A percentile compares a stretch with the other conserved stretches of the same genome.
Conservation (phyloP, 2,329 filamentous ascomycete species). For the Aspergillus fumigatus region DNA sequence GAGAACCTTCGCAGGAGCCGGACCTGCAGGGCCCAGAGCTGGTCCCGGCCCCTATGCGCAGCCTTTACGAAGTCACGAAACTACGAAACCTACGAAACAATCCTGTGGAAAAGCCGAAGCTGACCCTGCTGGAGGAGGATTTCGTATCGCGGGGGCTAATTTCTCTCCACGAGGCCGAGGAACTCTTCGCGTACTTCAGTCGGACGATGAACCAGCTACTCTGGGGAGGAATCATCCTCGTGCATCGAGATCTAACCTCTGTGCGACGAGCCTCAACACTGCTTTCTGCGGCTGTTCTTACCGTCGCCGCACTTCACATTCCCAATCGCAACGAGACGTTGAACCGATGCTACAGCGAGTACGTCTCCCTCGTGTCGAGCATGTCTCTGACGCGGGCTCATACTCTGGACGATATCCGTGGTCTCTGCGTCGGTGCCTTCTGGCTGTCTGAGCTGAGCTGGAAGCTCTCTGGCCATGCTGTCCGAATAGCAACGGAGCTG, state of each 20-base stretch:
- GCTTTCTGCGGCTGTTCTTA: constrained; percentile 53
- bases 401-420: constrained; percentile 54
- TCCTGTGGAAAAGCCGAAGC: constrained; percentile 32
- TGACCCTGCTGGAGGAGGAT: constrained; percentile 42
- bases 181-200: constrained; percentile 49
- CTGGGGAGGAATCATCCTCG: constrained; percentile 50
- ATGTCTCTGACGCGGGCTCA: constrained; percentile 57
- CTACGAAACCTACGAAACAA: constrained; percentile 41
- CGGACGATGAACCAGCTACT: constrained; percentile 49
- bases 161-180: constrained; percentile 46
- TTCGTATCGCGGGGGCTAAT: constrained; percentile 49
- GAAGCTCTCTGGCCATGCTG: constrained; percentile 57
- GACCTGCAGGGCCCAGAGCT: constrained; percentile 39
- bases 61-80: constrained; percentile 52
- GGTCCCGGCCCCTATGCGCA: constrained; percentile 50
- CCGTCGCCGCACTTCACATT: constrained; percentile 56
- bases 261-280: constrained; percentile 53
- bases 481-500: constrained; percentile 55
- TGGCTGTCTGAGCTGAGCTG: constrained; percentile 61
- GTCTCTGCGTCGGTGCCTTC: constrained; percentile 57
- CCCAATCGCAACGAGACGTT: constrained; percentile 51
- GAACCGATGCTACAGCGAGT: constrained; percentile 53
- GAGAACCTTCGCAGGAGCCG: constrained; percentile 44
- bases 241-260: constrained; percentile 47
- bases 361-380: constrained; percentile 52